Evolutionary conservation across 352 stramenopile species (phyloP).

Genomic region (Phytophthora pistaciae): DNA sequence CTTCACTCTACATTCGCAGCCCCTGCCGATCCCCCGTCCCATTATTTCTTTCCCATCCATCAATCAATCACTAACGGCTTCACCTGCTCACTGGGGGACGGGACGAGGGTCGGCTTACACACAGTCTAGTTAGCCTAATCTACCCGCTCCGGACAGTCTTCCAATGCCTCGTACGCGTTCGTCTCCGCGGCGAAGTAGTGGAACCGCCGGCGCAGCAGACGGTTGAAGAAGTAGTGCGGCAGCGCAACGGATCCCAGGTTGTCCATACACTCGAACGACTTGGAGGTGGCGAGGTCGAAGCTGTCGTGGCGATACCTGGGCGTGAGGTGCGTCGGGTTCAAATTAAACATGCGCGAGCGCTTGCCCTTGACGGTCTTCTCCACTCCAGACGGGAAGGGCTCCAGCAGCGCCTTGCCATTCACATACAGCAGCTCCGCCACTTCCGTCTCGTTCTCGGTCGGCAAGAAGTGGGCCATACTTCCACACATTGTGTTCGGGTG

Average conservation of each 20-base stretch:
- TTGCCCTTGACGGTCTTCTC: constrained; percentile 45
- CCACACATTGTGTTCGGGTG: constrained; percentile 52
- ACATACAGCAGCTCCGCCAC: constrained; percentile 41
- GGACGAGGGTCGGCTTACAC: constrained; percentile 19
- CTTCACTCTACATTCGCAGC: constrained; percentile 21
- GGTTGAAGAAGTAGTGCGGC: constrained; percentile 47
- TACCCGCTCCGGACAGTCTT: constrained; percentile 29
- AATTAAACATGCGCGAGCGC: constrained; percentile 48
- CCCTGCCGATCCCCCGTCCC: constrained; percentile 7
- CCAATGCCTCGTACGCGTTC: constrained; percentile 48
- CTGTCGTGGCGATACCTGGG: constrained; percentile 33
- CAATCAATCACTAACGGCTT: constrained; percentile 1
- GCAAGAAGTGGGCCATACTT: constrained; percentile 56
- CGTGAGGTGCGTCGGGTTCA: constrained; percentile 51
- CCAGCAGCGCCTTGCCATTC: constrained; percentile 40
- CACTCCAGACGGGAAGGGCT: constrained; percentile 46
- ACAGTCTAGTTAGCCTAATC: constrained; percentile 26
- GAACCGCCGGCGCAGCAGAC: constrained; percentile 47
- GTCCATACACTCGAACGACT: constrained; percentile 62
- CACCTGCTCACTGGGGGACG: not conserved
- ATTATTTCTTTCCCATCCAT: not conserved
- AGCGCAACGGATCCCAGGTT: constrained; percentile 43
- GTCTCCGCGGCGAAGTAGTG: constrained; percentile 61
- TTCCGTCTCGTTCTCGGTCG: constrained; percentile 30
- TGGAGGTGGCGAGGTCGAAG: constrained; percentile 32